These are phyloP conservation scores for Penicillium janthinellum DNA, from an alignment of 2,329 filamentous ascomycete species.

Conservation along the genomic window DNA sequence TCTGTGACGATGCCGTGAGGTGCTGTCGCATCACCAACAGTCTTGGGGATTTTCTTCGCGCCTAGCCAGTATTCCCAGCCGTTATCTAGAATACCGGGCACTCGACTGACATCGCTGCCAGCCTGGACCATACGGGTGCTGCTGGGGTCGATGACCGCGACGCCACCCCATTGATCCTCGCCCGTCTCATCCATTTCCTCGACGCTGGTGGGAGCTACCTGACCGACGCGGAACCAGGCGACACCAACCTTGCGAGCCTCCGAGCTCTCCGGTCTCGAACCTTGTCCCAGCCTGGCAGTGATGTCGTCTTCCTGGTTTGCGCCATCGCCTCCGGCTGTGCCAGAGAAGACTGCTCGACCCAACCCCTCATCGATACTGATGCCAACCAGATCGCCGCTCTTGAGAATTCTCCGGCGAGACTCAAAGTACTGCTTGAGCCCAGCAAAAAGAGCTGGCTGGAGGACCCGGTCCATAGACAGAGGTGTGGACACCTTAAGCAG, in stretches of 20 bases:
- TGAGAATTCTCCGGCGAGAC: slow-evolving; percentile 76
- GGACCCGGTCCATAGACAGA: slow-evolving; percentile 77
- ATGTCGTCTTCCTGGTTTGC: slow-evolving; percentile 73
- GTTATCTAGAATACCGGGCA: slow-evolving; percentile 74
- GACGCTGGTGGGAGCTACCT: slow-evolving; percentile 57
- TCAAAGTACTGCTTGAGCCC: slow-evolving; percentile 89
- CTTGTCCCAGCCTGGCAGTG: slow-evolving; percentile 44
- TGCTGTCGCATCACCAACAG: slow-evolving; percentile 33
- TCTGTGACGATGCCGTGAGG: slow-evolving; percentile 42
- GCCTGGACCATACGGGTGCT: slow-evolving; percentile 90
- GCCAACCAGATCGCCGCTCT: slow-evolving; percentile 83
- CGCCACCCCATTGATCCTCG: slow-evolving; percentile 78
- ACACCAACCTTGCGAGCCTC: slow-evolving; percentile 59
- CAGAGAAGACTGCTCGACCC: slow-evolving; percentile 77
- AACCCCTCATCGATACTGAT: slow-evolving; percentile 86
- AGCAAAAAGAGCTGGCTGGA: slow-evolving; percentile 83
- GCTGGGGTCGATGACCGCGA: slow-evolving; percentile 81
- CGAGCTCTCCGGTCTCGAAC: slow-evolving; percentile 26
- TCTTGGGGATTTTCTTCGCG: slow-evolving; percentile 64
- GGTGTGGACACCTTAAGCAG: slow-evolving; percentile 88
- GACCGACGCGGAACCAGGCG: slow-evolving; percentile 90
- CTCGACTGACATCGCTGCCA: slow-evolving; percentile 78
- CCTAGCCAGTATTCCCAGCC: slow-evolving; percentile 91
- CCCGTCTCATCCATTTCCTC: slow-evolving; percentile 60
- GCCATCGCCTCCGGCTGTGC: slow-evolving; percentile 55